Conservation (phyloP, 2,329 filamentous ascomycete species). For the Sarocladiaceae sp. region DNA sequence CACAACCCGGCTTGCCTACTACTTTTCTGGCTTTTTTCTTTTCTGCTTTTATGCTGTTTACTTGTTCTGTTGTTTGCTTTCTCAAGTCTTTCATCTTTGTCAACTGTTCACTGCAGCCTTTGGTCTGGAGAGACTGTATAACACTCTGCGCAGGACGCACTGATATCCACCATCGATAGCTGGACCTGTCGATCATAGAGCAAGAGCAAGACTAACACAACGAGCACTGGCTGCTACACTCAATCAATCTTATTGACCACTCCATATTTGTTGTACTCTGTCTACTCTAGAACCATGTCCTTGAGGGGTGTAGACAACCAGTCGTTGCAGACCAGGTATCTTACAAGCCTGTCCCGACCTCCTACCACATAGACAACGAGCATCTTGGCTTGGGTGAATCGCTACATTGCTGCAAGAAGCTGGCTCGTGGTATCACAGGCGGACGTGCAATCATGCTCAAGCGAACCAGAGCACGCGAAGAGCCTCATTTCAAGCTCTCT, state of each 20-base stretch:
- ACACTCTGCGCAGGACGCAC: constrained; percentile 5
- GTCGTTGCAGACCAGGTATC: no score
- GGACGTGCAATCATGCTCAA: no score
- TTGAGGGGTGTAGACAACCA: no score
- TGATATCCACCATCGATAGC: constrained; percentile 7
- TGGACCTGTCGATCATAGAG: constrained; percentile 8
- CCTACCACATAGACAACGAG: no score
- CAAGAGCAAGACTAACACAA: constrained; percentile 2
- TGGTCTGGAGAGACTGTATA: neutral
- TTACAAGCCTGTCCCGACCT: no score
- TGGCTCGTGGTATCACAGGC: no score
- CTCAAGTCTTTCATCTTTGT: neutral
- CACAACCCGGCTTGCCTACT: neutral
- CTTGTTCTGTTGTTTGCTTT: no score
- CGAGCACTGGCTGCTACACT: constrained; percentile 8
- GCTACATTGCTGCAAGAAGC: no score
- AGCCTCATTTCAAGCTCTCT: neutral
- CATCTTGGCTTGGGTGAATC: no score
- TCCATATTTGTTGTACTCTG: neutral
- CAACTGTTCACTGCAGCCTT: neutral
- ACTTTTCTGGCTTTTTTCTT: constrained; percentile 1
- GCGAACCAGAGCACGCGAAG: no score
- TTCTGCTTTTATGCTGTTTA: neutral
- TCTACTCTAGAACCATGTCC: no score
- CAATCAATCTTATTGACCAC: neutral